Evolutionary conservation across 2,329 filamentous ascomycete genomes (phyloP).

Genomic region (Aspergillus felis): DNA sequence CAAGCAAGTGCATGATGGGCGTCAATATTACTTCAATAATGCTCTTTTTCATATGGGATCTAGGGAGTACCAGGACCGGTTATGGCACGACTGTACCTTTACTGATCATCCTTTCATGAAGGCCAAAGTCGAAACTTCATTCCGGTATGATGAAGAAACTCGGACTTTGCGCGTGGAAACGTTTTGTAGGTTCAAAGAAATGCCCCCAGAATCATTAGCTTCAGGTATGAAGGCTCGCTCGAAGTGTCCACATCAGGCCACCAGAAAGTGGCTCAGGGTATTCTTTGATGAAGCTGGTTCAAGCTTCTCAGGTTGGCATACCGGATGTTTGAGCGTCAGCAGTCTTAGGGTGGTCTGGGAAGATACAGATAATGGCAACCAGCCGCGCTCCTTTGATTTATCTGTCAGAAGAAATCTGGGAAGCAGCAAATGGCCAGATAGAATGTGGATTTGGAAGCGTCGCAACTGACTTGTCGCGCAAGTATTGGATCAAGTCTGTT

Average conservation of each 20-base stretch:
- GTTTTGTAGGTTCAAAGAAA: background rate
- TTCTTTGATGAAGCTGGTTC: background rate
- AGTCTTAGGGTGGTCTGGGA: background rate
- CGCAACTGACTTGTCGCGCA: background rate
- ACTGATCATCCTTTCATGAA: background rate
- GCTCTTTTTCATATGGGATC: background rate
- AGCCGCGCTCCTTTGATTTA: background rate
- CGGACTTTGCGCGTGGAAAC: background rate
- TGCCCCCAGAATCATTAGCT: background rate
- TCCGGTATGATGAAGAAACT: background rate
- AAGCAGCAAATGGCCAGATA: background rate
- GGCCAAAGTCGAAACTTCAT: background rate
- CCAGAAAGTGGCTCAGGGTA: background rate
- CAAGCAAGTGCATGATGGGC: background rate
- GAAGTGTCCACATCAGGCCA: background rate
- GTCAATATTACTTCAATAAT: background rate
- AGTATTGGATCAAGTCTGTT: background rate
- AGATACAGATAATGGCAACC: background rate
- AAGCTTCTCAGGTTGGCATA: background rate
- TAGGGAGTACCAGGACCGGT: background rate
- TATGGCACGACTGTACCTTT: background rate
- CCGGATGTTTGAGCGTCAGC: background rate
- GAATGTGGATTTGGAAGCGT: background rate
- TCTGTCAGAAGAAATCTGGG: background rate
- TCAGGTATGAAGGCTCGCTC: background rate